phyloP scores from a whole-genome alignment of 345 rosid species.

The Aquilaria malaccensis region DNA sequence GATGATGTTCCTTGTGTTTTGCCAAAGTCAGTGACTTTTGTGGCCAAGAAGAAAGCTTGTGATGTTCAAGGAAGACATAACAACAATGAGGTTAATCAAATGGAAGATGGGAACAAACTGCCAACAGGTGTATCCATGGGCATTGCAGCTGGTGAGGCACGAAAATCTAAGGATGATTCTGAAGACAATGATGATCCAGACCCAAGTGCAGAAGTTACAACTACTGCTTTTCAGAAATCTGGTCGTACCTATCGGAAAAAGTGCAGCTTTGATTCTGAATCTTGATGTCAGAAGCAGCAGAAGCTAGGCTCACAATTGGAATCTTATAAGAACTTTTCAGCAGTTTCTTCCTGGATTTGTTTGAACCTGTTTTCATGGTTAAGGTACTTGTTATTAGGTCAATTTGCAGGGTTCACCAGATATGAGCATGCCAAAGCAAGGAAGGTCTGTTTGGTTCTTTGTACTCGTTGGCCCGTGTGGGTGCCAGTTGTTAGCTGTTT shows the following conservation, averaged over 20 bases:
- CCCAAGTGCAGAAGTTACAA: slow-evolving; percentile 5
- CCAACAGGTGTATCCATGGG: slow-evolving; percentile 18
- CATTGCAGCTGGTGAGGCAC: slow-evolving; percentile 32
- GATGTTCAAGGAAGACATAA: slow-evolving; percentile 13
- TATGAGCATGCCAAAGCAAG: no score
- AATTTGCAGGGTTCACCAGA: no score
- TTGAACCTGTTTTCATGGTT: no score
- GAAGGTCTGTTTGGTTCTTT: no score
- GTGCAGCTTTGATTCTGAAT: slow-evolving; percentile 25
- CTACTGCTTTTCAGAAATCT: slow-evolving; percentile 16
- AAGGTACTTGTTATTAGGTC: no score
- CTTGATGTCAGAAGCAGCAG: slow-evolving; percentile 15
- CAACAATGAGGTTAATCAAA: slow-evolving; percentile 20
- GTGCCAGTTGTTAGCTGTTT: no score
- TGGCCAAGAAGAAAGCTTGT: slow-evolving; percentile 36
- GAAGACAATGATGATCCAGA: slow-evolving; percentile 23
- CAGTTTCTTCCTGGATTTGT: no score
- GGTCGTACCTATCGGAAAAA: slow-evolving; percentile 39
- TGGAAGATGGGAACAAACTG: slow-evolving; percentile 11
- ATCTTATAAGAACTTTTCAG: no score
- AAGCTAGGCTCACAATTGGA: no score
- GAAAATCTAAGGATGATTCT: slow-evolving; percentile 19
- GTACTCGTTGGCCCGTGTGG: no score
- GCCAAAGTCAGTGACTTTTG: slow-evolving; percentile 38
- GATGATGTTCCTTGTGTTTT: slow-evolving; percentile 13